Evolutionary conservation across 768 basidiomycete species (phyloP), one percentile per base, ranked within the genome.

Genomic region (Tylopilus subfusipes): DNA sequence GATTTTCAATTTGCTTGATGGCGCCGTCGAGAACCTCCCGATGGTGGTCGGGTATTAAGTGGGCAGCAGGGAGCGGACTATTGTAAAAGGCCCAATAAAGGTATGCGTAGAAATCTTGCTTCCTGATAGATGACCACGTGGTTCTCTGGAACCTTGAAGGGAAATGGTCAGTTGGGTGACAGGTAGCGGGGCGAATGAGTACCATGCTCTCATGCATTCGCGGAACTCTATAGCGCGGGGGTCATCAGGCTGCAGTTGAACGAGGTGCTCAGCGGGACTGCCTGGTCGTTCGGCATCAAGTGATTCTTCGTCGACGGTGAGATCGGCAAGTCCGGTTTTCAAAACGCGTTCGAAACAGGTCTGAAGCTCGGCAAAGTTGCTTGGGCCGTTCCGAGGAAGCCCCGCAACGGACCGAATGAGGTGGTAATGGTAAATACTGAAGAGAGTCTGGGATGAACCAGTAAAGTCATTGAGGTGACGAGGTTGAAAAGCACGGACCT

Each of bases 61-160:
- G 76, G 5, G 72, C 65, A 7, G 79, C 64, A 16, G 85, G 84
- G 30, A 89, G 73, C 36, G 82, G 76, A 5, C 79, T 75, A 64
- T 87, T 87, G 70, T 85, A 94, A 63, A 89, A 84, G 22, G 82
- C 79, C 92, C 93, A 95, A 53, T 90, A 84, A 29, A 96, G 73
- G 88, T 91, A 95, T 55, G 80, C 75, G 39, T 77, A 77, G 52
- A 91, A 72, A 66, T 92, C 82, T 36, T 79, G 73, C 18, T 74
- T 76, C 42, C 76, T 82, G 53, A 96, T 79, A 13, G 79, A 74
- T 0, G 85, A 85, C 88, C 89, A 96, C 0, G 84, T 82, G 16
- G 78, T 82, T 60, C 82, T 83, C 52, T 79, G 73, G 68, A 95
- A 95, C 91, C 91, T 64, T 63, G 52, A 36, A 36, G 18, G 30